phyloP scores from a whole-genome alignment of 805 yeast genomes.

The Ogataea allantospora region DNA sequence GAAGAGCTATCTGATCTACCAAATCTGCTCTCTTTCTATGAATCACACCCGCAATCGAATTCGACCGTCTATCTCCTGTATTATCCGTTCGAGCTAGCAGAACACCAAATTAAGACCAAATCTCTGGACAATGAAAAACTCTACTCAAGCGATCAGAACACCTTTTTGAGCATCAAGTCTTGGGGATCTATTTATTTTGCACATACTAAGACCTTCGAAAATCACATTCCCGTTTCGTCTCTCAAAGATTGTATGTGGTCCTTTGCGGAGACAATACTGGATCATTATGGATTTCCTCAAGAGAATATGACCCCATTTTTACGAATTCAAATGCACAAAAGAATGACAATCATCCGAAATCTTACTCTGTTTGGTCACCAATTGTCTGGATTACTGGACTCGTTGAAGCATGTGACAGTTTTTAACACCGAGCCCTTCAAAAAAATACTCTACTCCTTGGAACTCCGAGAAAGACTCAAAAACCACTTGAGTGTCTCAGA shows the following conservation, averaged over 20 bases:
- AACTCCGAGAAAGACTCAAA: slow-evolving; percentile 18
- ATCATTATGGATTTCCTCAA: slow-evolving; percentile 21
- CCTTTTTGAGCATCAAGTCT: slow-evolving; percentile 15
- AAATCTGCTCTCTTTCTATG: slow-evolving; percentile 19
- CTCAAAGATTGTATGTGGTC: slow-evolving; percentile 28
- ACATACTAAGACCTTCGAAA: slow-evolving; percentile 11
- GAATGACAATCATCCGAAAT: slow-evolving; percentile 24
- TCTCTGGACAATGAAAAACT: slow-evolving; percentile 16
- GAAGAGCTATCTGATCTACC: slow-evolving; percentile 26
- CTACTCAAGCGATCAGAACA: slow-evolving; percentile 22
- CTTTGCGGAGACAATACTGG: slow-evolving; percentile 23
- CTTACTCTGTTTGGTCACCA: slow-evolving; percentile 21
- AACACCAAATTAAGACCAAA: slow-evolving; percentile 16
- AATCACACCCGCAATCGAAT: slow-evolving; percentile 1
- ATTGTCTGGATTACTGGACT: slow-evolving; percentile 14
- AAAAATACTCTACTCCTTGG: slow-evolving; percentile 15
- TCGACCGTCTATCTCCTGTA: slow-evolving; percentile 18
- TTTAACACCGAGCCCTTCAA: slow-evolving; percentile 12
- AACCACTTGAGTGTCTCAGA: slow-evolving; percentile 4
- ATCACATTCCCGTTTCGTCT: neutral
- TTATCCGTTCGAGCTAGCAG: slow-evolving; percentile 28
- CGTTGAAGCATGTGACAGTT: neutral
- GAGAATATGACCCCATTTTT: slow-evolving; percentile 24
- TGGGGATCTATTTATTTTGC: slow-evolving; percentile 33
- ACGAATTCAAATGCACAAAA: slow-evolving; percentile 23